These are phyloP conservation scores for Penicillium egyptiacum DNA, from an alignment of 495 filamentous ascomycete genomes.

Conservation along the genomic window DNA sequence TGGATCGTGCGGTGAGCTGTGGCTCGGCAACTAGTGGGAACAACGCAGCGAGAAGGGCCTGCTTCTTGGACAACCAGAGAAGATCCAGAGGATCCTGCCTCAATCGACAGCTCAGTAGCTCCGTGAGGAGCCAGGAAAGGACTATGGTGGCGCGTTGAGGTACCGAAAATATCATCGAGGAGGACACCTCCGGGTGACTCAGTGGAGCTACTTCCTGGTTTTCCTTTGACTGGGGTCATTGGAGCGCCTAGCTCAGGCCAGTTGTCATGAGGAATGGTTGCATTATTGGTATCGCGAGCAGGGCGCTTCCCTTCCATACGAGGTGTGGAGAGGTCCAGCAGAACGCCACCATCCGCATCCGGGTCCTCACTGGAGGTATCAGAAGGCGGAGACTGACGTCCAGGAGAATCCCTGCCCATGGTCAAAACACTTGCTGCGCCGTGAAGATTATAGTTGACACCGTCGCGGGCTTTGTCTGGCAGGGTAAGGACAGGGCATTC, in stretches of 20 bases:
- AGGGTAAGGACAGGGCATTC: conserved; percentile 32
- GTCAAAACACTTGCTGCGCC: background rate
- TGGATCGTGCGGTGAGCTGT: conserved; percentile 3
- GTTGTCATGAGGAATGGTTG: background rate
- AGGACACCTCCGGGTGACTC: background rate
- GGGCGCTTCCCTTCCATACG: background rate
- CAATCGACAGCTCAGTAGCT: background rate
- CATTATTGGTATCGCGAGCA: background rate
- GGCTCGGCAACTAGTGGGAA: too few species aligned
- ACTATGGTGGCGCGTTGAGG: background rate
- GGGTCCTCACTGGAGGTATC: conserved; percentile 29
- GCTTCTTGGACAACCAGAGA: background rate
- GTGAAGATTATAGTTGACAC: background rate
- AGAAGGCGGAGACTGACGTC: conserved; percentile 27
- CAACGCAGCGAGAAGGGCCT: background rate
- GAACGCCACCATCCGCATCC: conserved; percentile 18
- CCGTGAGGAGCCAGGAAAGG: background rate
- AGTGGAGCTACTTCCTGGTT: background rate
- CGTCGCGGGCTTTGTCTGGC: background rate
- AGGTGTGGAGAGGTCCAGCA: background rate
- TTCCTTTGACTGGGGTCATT: background rate
- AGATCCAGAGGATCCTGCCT: background rate
- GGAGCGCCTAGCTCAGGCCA: background rate
- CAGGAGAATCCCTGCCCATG: background rate
- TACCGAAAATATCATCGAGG: background rate